phyloP scores from a whole-genome alignment of 441 rosid species.

The Euphorbia celastroides region DNA sequence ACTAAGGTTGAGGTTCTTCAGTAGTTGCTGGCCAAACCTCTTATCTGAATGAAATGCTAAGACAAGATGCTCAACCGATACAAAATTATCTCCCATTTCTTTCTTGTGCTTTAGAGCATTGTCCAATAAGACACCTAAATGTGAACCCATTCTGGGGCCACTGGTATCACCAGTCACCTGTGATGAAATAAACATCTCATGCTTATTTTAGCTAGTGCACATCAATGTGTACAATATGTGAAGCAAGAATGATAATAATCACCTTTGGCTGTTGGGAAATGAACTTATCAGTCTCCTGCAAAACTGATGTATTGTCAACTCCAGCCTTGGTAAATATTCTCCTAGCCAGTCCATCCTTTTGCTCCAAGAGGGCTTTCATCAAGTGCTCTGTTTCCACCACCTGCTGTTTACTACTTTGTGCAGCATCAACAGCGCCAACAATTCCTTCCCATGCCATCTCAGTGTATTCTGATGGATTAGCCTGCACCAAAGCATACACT shows the following conservation, averaged over 20 bases:
- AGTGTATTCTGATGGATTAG: constrained; percentile 63
- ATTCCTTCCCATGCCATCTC: constrained; percentile 95
- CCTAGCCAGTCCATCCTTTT: constrained; percentile 81
- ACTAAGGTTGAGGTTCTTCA: constrained; percentile 44
- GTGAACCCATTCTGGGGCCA: constrained; percentile 56
- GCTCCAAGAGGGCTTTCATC: constrained; percentile 93
- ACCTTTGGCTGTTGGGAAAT: constrained; percentile 79
- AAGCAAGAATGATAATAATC: constrained; percentile 11
- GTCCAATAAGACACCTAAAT: constrained; percentile 47
- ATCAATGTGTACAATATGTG: not conserved
- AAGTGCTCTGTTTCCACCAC: constrained; percentile 80
- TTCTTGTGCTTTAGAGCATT: constrained; percentile 57
- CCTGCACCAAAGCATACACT: constrained; percentile 24
- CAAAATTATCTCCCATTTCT: constrained; percentile 72
- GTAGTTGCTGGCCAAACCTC: constrained; percentile 69
- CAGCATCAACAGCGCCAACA: constrained; percentile 65
- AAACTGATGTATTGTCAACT: constrained; percentile 53
- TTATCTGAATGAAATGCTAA: constrained; percentile 59
- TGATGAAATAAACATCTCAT: not conserved
- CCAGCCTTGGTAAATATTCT: constrained; percentile 75
- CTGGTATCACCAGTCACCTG: constrained; percentile 68
- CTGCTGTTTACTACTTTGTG: constrained; percentile 57
- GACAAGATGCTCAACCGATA: constrained; percentile 73
- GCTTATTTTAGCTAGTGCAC: not conserved
- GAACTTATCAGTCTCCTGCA: constrained; percentile 63